Conservation (phyloP, 2,329 filamentous ascomycete species). For the Neonectria neomacrospora region DNA sequence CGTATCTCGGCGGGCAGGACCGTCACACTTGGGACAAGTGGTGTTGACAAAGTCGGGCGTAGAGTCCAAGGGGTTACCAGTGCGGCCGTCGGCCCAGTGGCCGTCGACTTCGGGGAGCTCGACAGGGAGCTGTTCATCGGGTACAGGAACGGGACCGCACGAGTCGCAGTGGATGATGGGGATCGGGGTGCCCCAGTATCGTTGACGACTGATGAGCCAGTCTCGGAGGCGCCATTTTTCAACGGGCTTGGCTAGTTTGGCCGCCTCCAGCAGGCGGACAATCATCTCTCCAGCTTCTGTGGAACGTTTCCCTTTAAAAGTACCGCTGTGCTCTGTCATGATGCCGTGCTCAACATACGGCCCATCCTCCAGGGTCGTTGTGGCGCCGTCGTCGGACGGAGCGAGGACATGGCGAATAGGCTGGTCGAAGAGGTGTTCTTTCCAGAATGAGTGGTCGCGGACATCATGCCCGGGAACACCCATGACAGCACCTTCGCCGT, state of each 20-base stretch:
- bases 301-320: constrained; percentile 72
- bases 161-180: constrained; percentile 83
- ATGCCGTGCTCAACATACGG: constrained; percentile 74
- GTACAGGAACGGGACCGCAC: constrained; percentile 84
- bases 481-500: constrained; percentile 91
- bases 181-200: constrained; percentile 92
- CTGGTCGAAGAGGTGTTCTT: constrained; percentile 69
- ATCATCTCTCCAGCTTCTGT: constrained; percentile 70
- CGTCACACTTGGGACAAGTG: constrained; percentile 77
- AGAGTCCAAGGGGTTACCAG: constrained; percentile 80
- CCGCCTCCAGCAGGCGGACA: constrained; percentile 64
- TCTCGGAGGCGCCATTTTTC: constrained; percentile 86
- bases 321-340: constrained; percentile 73
- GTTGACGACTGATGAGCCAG: constrained; percentile 91
- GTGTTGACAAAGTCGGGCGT: constrained; percentile 80
- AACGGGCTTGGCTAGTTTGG: constrained; percentile 68
- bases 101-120: constrained; percentile 74
- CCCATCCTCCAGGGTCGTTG: constrained; percentile 55
- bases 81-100: constrained; percentile 74
- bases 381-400: constrained; percentile 60
- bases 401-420: constrained; percentile 73
- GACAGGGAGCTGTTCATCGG: constrained; percentile 80
- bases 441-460: constrained; percentile 85
- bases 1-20: constrained; percentile 81
- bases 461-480: constrained; percentile 88